These are phyloP conservation scores for Pascua sp. DNA, from an alignment of 1,284 basidiomycete genomes.

Conservation along the genomic window DNA sequence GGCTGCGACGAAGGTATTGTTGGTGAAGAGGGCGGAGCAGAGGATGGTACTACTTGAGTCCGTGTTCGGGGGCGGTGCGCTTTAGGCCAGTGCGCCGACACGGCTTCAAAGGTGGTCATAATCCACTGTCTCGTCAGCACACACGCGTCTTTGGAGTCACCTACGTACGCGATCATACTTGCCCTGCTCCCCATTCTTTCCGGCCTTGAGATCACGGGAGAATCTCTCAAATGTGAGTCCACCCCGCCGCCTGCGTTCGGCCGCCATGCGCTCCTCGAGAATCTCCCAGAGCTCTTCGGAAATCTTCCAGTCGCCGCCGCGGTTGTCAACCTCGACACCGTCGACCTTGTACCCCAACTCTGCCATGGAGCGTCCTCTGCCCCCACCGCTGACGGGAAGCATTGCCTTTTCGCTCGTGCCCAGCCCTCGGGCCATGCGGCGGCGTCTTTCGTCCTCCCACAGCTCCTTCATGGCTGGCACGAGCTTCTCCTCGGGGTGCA, in stretches of 20 bases:
- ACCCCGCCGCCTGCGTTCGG: conserved; percentile 48
- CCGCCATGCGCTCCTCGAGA: conserved; percentile 39
- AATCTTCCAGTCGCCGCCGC: conserved; percentile 49
- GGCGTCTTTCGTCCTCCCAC: conserved; percentile 86
- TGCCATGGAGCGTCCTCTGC: conserved; percentile 37
- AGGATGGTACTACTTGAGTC: conserved; percentile 13
- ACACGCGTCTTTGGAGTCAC: not conserved
- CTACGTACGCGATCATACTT: conserved; percentile 50
- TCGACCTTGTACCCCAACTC: conserved; percentile 41
- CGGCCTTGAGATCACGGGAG: conserved; percentile 24
- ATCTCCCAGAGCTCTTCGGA: conserved; percentile 42
- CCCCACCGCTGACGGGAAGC: conserved; percentile 45
- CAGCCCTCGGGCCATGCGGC: conserved; percentile 61
- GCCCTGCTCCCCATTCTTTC: conserved; percentile 36
- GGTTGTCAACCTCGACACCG: conserved; percentile 29
- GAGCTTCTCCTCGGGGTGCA: conserved; percentile 65
- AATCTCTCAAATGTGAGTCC: conserved; percentile 39
- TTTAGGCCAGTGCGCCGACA: conserved; percentile 51
- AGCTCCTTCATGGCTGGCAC: conserved; percentile 85
- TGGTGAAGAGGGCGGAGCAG: conserved; percentile 3
- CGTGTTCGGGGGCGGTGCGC: conserved; percentile 25
- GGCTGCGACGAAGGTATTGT: not conserved
- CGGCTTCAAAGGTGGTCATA: conserved; percentile 83
- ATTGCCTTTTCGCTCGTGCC: conserved; percentile 35
- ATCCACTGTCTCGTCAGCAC: conserved; percentile 55